Evolutionary conservation across 2,329 filamentous ascomycete genomes (phyloP), one percentile per base, ranked within the genome.

Genomic region (Fusarium bulbicola): DNA sequence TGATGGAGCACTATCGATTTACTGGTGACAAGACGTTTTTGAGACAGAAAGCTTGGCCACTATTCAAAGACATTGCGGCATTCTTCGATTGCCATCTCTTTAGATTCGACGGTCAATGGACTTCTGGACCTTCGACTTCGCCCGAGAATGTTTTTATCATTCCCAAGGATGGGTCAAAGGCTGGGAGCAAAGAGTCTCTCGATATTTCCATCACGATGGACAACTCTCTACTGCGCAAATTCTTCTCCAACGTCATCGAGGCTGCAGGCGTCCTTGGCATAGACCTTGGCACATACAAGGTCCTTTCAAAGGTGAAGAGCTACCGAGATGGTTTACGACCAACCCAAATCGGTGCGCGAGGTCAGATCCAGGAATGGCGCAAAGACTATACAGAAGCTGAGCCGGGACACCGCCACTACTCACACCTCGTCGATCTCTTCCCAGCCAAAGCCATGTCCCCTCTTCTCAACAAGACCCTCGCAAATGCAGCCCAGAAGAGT

Each of bases 101-200:
- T 30, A 2, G 16, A 11, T 32, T 49, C 6, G 11, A 49, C 3
- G 28, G 28, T 4, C 30, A n/a, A 49, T 49, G 46, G 46, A 30
- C 46, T 7, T n/a, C 46, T 7, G 46, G 46, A 2, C 46, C 46
- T n/a, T 49, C 46, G 0, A 30, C 20, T n/a, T 49, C 46, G 0
- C 46, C 46, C 7, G 46, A 32, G 5, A 49, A 49, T n/a, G 28
- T 30, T 49, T 49, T 49, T 3, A 7, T 30, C 3, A 49, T 49
- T n/a, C 46, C 46, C 3, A n/a, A 49, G 11, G 28, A 18, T 32
- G 45, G 45, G 4, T n/a, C 26, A 47, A 16, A 47, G 45, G 45
- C 45, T 30, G 28, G 28, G 0, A 32, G 15, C 7, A 12, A 15
- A 30, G 46, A 30, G 15, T 49, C 28, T 9, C 21, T 49, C 10